These are phyloP conservation scores for Desmodesmus armatus DNA, from an alignment of 139 green algal species.

Conservation along the genomic window DNA sequence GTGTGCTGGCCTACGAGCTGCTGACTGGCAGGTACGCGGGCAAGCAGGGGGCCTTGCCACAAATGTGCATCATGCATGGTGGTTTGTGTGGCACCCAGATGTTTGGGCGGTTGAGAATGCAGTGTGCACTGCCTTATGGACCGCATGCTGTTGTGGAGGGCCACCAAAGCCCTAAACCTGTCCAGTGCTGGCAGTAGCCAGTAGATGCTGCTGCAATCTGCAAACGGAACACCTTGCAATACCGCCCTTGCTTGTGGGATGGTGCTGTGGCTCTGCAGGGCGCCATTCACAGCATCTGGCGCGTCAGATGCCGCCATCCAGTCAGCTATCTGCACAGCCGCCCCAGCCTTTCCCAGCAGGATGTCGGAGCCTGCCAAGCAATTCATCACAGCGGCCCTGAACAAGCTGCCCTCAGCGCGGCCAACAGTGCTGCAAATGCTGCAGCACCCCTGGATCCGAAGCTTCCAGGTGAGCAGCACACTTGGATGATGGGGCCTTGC, in stretches of 20 bases:
- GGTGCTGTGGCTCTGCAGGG: neutral
- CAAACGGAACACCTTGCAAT: no score
- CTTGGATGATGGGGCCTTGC: neutral
- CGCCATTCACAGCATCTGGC: constrained; percentile 48
- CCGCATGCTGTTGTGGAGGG: no score
- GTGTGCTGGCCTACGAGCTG: constrained; percentile 61
- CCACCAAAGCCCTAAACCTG: no score
- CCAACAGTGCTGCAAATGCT: constrained; percentile 46
- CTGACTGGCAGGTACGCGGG: constrained; percentile 41
- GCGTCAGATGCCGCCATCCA: neutral
- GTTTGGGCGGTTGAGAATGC: no score
- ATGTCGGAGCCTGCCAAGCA: constrained; percentile 36
- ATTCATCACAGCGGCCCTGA: constrained; percentile 43
- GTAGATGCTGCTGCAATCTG: neutral
- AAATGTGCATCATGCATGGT: no score
- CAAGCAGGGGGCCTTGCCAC: no score
- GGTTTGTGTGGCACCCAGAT: no score
- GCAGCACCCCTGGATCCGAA: constrained; percentile 50
- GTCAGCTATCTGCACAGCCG: neutral
- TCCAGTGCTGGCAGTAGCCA: no score
- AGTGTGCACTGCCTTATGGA: no score
- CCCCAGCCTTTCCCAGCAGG: constrained; percentile 25
- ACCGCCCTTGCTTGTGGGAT: no score
- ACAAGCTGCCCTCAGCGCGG: constrained; percentile 27
- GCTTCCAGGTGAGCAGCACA: neutral